A percentile compares a stretch with the other conserved stretches of the same genome.
These are phyloP conservation scores for Eimeria maxima DNA, from an alignment of 169 alveolate species.

Conservation along the genomic window DNA sequence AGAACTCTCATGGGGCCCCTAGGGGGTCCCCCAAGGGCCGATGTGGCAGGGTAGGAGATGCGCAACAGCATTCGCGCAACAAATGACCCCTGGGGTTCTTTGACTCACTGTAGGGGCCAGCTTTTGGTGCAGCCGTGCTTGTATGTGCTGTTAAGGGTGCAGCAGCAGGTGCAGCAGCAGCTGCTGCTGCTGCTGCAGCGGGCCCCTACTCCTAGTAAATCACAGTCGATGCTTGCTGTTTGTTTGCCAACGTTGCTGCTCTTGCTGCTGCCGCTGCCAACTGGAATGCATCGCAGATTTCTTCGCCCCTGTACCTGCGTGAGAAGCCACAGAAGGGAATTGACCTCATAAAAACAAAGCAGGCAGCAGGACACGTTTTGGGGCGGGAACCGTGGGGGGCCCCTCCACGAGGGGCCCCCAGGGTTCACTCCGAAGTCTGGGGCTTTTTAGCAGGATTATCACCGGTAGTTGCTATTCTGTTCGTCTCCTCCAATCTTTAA, in stretches of 20 bases:
- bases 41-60: background rate
- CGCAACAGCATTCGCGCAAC: background rate
- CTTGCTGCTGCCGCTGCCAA: constrained; percentile 14
- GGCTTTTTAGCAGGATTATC: background rate
- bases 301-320: background rate
- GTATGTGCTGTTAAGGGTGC: background rate
- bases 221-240: background rate
- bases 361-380: background rate
- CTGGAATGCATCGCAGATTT: background rate
- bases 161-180: constrained; percentile 25
- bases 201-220: background rate
- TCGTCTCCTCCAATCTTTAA: background rate
- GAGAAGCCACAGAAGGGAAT: constrained; percentile 23
- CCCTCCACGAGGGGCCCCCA: constrained; percentile 56
- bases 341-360: background rate
- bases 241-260: background rate
- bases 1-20: background rate
- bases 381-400: background rate
- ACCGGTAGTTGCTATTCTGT: background rate
- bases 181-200: constrained; percentile 38
- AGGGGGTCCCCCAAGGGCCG: constrained; percentile 4
- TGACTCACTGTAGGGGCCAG: background rate
- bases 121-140: background rate
- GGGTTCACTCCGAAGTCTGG: background rate
- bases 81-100: background rate